phyloP scores from a whole-genome alignment of 1,139 yeast genomes.

The Taphrina wiesneri region DNA sequence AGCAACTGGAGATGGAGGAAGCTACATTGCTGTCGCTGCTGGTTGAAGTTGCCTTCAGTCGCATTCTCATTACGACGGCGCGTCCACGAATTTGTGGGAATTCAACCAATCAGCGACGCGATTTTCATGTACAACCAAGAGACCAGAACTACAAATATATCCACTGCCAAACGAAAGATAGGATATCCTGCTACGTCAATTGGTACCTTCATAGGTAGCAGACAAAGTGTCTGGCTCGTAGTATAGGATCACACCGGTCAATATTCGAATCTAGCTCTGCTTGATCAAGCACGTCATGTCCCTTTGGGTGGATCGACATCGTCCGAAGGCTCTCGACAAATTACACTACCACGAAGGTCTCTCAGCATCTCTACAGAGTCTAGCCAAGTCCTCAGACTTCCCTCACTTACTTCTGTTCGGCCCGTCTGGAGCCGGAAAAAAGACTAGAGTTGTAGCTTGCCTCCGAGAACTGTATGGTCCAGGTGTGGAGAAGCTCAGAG shows the following conservation, averaged over 20 bases:
- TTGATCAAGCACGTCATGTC: conserved; percentile 57
- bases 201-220: too few relatives aligned
- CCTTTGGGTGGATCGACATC: conserved; percentile 92
- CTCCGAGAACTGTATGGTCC: conserved; percentile 78
- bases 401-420: conserved; percentile 93
- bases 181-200: too few relatives aligned
- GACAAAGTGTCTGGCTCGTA: too few relatives aligned
- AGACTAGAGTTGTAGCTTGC: conserved; percentile 84
- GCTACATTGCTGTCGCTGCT: background rate
- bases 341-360: conserved; percentile 69
- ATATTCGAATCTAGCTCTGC: background rate
- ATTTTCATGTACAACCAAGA: too few relatives aligned
- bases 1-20: background rate
- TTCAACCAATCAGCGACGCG: background rate
- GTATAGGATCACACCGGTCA: too few relatives aligned
- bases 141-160: too few relatives aligned
- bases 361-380: conserved; percentile 62
- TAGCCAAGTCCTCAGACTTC: conserved; percentile 77
- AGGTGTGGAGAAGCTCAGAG: conserved; percentile 62
- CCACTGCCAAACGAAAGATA: too few relatives aligned
- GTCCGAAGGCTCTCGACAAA: conserved; percentile 68
- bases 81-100: conserved; percentile 3
- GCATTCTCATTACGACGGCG: background rate
- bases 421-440: conserved; percentile 96
- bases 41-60: too few relatives aligned